Evolutionary conservation across 2,329 filamentous ascomycete species (phyloP), one percentile per base, ranked within the genome.

Genomic region (Fusarium sp.): DNA sequence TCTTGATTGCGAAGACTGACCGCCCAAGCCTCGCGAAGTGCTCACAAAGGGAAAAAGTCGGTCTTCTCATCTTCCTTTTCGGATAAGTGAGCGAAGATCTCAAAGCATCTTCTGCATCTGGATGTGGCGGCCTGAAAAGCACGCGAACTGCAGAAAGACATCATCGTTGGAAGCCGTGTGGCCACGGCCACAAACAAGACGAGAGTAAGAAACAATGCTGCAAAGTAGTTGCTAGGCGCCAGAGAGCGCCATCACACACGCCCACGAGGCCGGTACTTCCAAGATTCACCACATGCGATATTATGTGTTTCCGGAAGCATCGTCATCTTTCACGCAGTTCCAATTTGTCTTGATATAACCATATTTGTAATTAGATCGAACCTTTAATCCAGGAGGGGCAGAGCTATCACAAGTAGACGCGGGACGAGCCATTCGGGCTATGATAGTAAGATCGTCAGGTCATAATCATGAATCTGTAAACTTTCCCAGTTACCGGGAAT

Each of bases 401-500:
- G 61, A 55, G 60, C 65, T 74, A 52, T 63, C 58, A 68, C 54
- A 25, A 33, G 39, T 38, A 52, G 49, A 53, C 60, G 53, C 62
- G 62, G 67, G 66, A 71, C 36, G 38, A 63, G 45, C 70, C 65
- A 62, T 61, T 31, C 41, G 46, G 54, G 33, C 38, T 12, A 57
- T 44, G 45, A 39, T 45, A 50, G 49, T 17, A 65, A 45, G 66
- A 71, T 73, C 62, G 54, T 56, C 45, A 73, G 70, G 54, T 47
- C 66, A 45, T 54, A 47, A 31, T 63, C 38, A 71, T 44, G 35
- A 39, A 50, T 50, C 36, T 35, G 46, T 45, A 68, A 64, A 39
- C 54, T 52, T 72, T 72, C 53, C 71, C 68, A 52, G 50, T 50
- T 64, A 69, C 56, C 68, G 49, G 71, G 71, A 69, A 69, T 65